phyloP scores from a whole-genome alignment of 2,329 filamentous ascomycete genomes.

The Didymella sp. region DNA sequence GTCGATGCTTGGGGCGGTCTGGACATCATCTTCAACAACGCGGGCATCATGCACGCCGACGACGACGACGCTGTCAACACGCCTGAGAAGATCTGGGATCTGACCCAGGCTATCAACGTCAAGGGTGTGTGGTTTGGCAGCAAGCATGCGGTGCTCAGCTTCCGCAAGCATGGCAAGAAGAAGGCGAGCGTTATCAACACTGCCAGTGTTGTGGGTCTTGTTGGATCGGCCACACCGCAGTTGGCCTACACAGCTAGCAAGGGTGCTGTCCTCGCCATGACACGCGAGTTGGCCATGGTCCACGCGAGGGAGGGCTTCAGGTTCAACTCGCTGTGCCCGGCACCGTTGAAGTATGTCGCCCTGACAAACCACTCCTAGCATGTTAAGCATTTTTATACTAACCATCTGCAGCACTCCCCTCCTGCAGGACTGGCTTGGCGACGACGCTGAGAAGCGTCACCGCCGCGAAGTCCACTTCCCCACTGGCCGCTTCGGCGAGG shows the following conservation, averaged over 20 bases:
- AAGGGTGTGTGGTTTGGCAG: constrained; percentile 97
- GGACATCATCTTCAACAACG: constrained; percentile 97
- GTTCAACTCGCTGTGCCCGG: constrained; percentile 90
- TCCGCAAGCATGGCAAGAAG: constrained; percentile 81
- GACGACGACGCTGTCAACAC: constrained; percentile 74
- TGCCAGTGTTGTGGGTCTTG: constrained; percentile 84
- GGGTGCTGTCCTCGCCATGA: constrained; percentile 88
- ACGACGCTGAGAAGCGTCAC: constrained; percentile 80
- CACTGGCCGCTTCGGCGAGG: constrained; percentile 85
- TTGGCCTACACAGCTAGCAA: constrained; percentile 94
- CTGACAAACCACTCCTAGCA: neutral
- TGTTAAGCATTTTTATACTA: constrained; percentile 4
- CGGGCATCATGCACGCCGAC: constrained; percentile 91
- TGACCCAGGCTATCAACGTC: constrained; percentile 93
- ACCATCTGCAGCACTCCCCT: constrained; percentile 71
- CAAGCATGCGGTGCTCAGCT: constrained; percentile 86
- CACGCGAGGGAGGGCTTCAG: constrained; percentile 88
- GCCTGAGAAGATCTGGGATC: constrained; percentile 89
- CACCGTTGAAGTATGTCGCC: constrained; percentile 78
- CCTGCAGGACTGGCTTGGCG: constrained; percentile 91
- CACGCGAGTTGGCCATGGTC: constrained; percentile 87
- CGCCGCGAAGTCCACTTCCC: constrained; percentile 91
- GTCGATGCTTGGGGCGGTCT: constrained; percentile 86
- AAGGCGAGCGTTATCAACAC: constrained; percentile 90
- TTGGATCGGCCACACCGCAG: constrained; percentile 86